phyloP scores from a whole-genome alignment of 2,329 filamentous ascomycete species.

The Alternaria rosae region DNA sequence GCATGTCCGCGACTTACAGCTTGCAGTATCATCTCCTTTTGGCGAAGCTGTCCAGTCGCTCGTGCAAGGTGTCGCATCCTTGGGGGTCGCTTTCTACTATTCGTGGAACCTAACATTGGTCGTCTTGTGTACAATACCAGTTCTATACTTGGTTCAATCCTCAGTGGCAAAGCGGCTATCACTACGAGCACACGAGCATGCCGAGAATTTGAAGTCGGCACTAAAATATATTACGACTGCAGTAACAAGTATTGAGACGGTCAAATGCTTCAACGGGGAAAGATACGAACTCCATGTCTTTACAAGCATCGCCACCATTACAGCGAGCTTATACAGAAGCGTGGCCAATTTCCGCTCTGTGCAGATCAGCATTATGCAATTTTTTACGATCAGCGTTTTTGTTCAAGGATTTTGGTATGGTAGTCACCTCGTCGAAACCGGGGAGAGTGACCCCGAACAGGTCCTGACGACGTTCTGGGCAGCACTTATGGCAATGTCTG shows the following conservation, averaged over 20 bases:
- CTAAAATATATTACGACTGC: conserved; percentile 76
- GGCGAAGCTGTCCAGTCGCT: conserved; percentile 72
- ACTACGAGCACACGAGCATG: conserved; percentile 72
- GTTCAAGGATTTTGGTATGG: conserved; percentile 92
- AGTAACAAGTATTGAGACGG: conserved; percentile 77
- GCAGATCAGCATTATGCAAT: conserved; percentile 76
- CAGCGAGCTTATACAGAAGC: conserved; percentile 68
- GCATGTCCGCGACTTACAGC: conserved; percentile 81
- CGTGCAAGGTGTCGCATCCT: conserved; percentile 69
- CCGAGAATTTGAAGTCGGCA: conserved; percentile 70
- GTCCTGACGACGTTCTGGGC: conserved; percentile 88
- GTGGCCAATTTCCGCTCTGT: conserved; percentile 74
- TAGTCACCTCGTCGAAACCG: conserved; percentile 69
- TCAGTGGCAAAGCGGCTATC: conserved; percentile 69
- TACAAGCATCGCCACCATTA: conserved; percentile 61
- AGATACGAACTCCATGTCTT: conserved; percentile 74
- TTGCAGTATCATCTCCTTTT: conserved; percentile 79
- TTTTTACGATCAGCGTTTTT: conserved; percentile 81
- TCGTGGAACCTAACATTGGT: conserved; percentile 87
- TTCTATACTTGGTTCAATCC: conserved; percentile 68
- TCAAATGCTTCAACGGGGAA: conserved; percentile 85
- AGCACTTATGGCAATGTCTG: conserved; percentile 76
- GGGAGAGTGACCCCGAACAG: conserved; percentile 66
- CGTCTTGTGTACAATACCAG: conserved; percentile 74
- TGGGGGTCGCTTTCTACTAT: conserved; percentile 76